These are phyloP conservation scores for Solanum pennellii DNA, from an alignment of 257 asterid genomes.

Conservation along the genomic window DNA sequence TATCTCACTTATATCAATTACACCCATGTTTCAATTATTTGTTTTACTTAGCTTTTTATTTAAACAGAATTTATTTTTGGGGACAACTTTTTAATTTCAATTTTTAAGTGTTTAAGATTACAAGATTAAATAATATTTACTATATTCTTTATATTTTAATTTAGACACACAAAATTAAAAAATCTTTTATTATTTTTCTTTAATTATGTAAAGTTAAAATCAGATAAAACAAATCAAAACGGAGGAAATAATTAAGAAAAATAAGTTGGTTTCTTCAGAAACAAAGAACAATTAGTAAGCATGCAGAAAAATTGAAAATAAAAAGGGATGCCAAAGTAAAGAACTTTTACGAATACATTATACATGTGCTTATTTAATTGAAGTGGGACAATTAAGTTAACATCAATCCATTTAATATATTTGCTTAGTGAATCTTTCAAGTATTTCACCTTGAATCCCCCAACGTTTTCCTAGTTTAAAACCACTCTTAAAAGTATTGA, in stretches of 20 bases:
- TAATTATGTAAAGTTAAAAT: too few relatives aligned
- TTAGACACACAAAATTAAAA: too few relatives aligned
- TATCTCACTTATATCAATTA: not conserved
- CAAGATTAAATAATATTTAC: too few relatives aligned
- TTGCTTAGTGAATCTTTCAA: not conserved
- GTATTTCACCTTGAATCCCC: not conserved
- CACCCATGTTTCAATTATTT: not conserved
- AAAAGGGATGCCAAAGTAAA: not conserved
- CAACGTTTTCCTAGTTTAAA: not conserved
- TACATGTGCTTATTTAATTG: not conserved
- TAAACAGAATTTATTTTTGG: too few relatives aligned
- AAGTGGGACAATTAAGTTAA: not conserved
- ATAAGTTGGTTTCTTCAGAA: not conserved
- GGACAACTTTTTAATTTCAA: not conserved
- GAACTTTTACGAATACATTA: not conserved
- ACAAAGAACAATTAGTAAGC: not conserved
- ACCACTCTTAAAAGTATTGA: not conserved
- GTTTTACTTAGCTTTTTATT: too few relatives aligned
- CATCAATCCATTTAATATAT: not conserved
- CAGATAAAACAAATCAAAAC: too few relatives aligned
- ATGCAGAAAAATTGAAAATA: not conserved
- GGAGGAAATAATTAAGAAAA: not conserved
- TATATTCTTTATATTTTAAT: too few relatives aligned
- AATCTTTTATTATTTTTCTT: fast-evolving
- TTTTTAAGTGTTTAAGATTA: not conserved